Evolutionary conservation across 176 grass and related monocot genomes (phyloP).

Genomic region (Cymbopogon citratus): DNA sequence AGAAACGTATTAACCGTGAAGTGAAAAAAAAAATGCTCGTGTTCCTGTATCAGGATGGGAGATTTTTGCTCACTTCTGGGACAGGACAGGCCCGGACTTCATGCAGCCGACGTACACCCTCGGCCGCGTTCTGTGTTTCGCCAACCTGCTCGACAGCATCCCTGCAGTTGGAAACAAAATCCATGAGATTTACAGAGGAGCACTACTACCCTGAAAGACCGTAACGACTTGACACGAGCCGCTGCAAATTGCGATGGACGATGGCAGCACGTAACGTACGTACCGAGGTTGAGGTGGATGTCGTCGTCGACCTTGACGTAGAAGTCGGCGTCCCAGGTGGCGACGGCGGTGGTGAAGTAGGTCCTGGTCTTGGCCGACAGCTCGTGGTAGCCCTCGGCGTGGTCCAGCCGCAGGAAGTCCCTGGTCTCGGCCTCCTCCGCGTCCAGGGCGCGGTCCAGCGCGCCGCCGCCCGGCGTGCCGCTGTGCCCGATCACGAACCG

Average conservation of each 20-base stretch:
- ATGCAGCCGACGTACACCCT: conserved; percentile 95
- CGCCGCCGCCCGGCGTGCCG: conserved; percentile 41
- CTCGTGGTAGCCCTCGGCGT: conserved; percentile 85
- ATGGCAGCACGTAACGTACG: background rate
- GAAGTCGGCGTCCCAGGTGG: conserved; percentile 95
- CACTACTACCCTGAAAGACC: background rate
- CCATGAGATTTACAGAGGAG: background rate
- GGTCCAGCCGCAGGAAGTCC: conserved; percentile 37
- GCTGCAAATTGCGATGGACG: background rate
- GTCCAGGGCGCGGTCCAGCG: conserved; percentile 62
- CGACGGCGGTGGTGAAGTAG: conserved; percentile 74
- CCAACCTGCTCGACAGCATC: conserved; percentile 57
- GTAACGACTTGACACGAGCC: background rate
- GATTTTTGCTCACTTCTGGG: conserved; percentile 53
- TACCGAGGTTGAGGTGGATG: conserved; percentile 96
- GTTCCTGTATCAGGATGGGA: background rate
- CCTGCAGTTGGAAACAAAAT: conserved; percentile 19
- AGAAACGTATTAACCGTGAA: too few relatives aligned
- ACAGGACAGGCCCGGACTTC: conserved; percentile 88
- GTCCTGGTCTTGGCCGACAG: conserved; percentile 83
- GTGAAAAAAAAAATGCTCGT: background rate
- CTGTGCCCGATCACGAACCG: conserved; percentile 96
- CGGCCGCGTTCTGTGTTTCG: conserved; percentile 49
- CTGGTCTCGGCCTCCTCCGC: too few relatives aligned
- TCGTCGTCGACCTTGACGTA: conserved; percentile 98